phyloP scores from a whole-genome alignment of 768 basidiomycete species.

The Cystobasidium ongulense region DNA sequence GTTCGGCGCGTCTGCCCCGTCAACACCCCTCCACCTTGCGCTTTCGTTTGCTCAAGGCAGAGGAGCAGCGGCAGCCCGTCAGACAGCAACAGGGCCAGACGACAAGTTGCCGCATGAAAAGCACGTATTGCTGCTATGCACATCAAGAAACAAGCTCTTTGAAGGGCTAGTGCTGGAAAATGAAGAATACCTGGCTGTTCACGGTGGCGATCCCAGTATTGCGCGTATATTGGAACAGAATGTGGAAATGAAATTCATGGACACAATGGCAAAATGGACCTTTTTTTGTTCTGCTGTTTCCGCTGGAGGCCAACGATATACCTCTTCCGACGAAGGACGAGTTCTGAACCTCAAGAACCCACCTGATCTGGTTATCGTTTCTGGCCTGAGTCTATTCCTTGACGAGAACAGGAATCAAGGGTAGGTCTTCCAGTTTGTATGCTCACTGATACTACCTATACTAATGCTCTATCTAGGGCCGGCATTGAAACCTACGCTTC shows the following conservation, averaged over 20 bases:
- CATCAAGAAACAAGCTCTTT: neutral
- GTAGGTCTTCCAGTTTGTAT: neutral
- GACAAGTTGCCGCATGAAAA: neutral
- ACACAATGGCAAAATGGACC: slow-evolving; percentile 7
- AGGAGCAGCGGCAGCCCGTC: neutral
- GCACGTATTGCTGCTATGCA: neutral
- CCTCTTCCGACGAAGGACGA: neutral
- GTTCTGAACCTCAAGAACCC: neutral
- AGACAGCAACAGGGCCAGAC: neutral
- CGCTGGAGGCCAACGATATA: too few species aligned
- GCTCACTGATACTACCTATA: too few species aligned
- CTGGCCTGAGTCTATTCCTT: neutral
- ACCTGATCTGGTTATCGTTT: slow-evolving; percentile 25
- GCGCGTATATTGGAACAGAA: neutral
- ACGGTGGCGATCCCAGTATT: slow-evolving; percentile 21
- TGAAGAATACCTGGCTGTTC: slow-evolving; percentile 24
- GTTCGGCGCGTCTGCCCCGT: neutral
- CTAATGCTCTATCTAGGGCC: too few species aligned
- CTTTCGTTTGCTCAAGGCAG: neutral
- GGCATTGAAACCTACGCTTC: slow-evolving; percentile 23
- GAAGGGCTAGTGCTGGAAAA: slow-evolving; percentile 18
- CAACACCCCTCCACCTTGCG: neutral
- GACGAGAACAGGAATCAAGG: slow-evolving; percentile 7
- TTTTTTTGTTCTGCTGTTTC: slow-evolving; percentile 9
- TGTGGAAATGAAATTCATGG: slow-evolving; percentile 6